A percentile compares a stretch with the other conserved stretches of the same genome.
Conservation (phyloP, 805 yeast genomes). For the Pichia thaimueangensis region DNA sequence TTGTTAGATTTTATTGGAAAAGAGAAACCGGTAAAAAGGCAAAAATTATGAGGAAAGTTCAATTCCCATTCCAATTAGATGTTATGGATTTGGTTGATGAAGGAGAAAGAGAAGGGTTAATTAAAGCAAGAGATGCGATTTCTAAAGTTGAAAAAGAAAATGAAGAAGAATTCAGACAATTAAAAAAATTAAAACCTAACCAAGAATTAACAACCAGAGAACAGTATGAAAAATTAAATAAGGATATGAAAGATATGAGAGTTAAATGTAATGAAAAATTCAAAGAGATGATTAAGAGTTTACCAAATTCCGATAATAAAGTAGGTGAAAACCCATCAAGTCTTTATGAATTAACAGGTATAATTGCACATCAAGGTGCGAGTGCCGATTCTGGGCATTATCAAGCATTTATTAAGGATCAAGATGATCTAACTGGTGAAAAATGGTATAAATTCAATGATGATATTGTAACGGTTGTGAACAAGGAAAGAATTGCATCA, state of each 20-base stretch:
- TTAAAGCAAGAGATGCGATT: slow-evolving; percentile 68
- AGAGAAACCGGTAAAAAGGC: slow-evolving; percentile 86
- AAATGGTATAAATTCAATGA: slow-evolving; percentile 95
- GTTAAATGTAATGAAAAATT: slow-evolving; percentile 45
- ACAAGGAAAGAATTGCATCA: slow-evolving; percentile 71
- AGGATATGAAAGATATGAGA: slow-evolving; percentile 41
- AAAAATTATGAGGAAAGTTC: slow-evolving; percentile 88
- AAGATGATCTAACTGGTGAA: slow-evolving; percentile 53
- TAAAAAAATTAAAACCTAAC: slow-evolving; percentile 50
- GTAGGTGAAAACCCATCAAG: slow-evolving; percentile 81
- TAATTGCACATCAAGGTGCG: slow-evolving; percentile 91
- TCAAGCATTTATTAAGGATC: slow-evolving; percentile 80
- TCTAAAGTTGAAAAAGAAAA: slow-evolving; percentile 70
- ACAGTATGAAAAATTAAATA: slow-evolving; percentile 47
- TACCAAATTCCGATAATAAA: slow-evolving; percentile 23
- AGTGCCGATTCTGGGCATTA: slow-evolving; percentile 97
- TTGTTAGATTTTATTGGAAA: slow-evolving; percentile 94
- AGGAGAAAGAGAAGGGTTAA: slow-evolving; percentile 59
- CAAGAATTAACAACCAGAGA: slow-evolving; percentile 42
- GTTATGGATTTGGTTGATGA: slow-evolving; percentile 79
- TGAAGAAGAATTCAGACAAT: slow-evolving; percentile 64
- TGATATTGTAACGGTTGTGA: slow-evolving; percentile 75
- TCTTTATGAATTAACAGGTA: slow-evolving; percentile 73
- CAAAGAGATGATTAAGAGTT: slow-evolving; percentile 37
- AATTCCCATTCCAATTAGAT: slow-evolving; percentile 91